Conservation (phyloP, 148 eudicot genomes). For the Selenicereus undatus region DNA sequence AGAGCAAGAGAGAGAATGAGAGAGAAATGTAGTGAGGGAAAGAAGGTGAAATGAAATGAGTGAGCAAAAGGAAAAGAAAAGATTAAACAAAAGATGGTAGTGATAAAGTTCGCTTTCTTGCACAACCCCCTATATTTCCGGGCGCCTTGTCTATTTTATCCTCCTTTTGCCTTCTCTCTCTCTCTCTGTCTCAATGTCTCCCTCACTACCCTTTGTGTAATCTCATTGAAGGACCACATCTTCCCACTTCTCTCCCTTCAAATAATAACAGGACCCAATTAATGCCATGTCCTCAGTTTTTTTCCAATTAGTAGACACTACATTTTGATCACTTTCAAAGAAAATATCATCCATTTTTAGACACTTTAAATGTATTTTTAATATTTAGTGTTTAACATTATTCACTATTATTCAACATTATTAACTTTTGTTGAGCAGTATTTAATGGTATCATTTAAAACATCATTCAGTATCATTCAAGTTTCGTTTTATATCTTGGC, state of each 20-base stretch:
- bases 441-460: no score
- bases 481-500: no score
- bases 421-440: no score
- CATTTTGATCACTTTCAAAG: not conserved
- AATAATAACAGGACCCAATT: not conserved
- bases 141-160: constrained; percentile 38
- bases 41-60: not conserved
- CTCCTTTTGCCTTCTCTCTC: constrained; percentile 11
- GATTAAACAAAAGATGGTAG: constrained; percentile 8
- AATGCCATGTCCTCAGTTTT: not conserved
- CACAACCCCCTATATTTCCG: constrained; percentile 54
- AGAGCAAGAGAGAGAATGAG: constrained; percentile 17
- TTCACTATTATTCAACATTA: no score
- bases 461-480: no score
- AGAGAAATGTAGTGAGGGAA: not conserved
- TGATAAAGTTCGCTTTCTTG: constrained; percentile 22
- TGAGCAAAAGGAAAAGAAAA: constrained; percentile 3
- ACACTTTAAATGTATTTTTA: not conserved
- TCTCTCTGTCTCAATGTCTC: constrained; percentile 18
- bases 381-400: no score
- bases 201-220: constrained; percentile 3
- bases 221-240: not conserved
- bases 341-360: not conserved
- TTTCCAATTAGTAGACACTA: not conserved
- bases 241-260: not conserved